phyloP scores from a whole-genome alignment of 495 filamentous ascomycete genomes.

The Bombardia bombarda region DNA sequence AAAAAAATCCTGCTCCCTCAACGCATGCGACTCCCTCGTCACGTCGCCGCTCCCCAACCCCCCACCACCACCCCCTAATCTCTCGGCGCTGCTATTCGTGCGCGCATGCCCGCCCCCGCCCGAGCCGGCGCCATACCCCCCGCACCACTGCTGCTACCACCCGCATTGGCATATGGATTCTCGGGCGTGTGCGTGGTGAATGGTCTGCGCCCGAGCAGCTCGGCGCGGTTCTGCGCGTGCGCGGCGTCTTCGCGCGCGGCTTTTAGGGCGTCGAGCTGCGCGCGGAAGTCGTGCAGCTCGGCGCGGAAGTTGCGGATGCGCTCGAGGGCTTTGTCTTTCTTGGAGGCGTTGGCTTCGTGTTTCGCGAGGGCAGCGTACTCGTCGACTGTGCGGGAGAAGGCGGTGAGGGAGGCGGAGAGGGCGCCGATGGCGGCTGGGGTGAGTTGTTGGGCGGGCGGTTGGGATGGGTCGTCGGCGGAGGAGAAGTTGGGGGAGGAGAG shows the following conservation, averaged over 20 bases:
- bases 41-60: slow-evolving; percentile 50
- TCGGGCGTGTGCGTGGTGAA: slow-evolving; percentile 84
- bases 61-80: slow-evolving; percentile 25
- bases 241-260: slow-evolving; percentile 64
- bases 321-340: slow-evolving; percentile 84
- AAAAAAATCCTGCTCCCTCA: slow-evolving; percentile 87
- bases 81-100: slow-evolving; percentile 19
- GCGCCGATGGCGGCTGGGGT: slow-evolving; percentile 34
- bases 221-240: slow-evolving; percentile 64
- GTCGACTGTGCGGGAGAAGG: slow-evolving; percentile 85
- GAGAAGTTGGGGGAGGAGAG: slow-evolving; percentile 65
- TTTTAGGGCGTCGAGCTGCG: slow-evolving; percentile 69
- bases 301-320: slow-evolving; percentile 76
- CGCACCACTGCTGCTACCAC: too few relatives aligned
- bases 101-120: slow-evolving; percentile 20
- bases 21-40: slow-evolving; percentile 69
- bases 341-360: slow-evolving; percentile 76
- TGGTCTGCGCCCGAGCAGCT: slow-evolving; percentile 84
- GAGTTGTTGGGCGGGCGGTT: slow-evolving; percentile 27
- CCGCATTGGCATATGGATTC: slow-evolving; percentile 90
- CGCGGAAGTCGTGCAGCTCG: slow-evolving; percentile 71
- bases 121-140: too few relatives aligned
- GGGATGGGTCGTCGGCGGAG: slow-evolving; percentile 44
- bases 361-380: slow-evolving; percentile 82
- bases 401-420: slow-evolving; percentile 72